Conservation (phyloP, 768 basidiomycete species). For the Pilatotrama ljubarskyi region DNA sequence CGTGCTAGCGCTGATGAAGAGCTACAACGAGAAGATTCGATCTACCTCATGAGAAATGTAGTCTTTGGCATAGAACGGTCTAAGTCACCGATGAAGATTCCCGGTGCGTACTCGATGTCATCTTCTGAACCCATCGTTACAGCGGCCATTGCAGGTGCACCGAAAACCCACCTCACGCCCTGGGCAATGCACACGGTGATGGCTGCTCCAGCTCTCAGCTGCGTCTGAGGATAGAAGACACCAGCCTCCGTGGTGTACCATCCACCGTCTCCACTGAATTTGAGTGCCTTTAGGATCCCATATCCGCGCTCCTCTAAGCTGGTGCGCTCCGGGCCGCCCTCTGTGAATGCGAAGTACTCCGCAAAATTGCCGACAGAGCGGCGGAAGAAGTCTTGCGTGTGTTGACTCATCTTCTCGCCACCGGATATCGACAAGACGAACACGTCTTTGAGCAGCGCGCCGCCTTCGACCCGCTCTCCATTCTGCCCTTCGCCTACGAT, state of each 20-base stretch:
- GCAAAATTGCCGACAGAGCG: background rate
- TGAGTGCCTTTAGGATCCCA: background rate
- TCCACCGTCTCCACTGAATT: background rate
- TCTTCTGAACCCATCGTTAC: background rate
- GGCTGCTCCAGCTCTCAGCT: background rate
- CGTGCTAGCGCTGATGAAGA: no score
- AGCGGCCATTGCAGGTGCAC: background rate
- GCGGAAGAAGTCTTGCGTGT: background rate
- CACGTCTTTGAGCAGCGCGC: slow-evolving; percentile 1
- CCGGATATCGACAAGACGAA: background rate
- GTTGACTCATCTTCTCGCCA: background rate
- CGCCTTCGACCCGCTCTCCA: background rate
- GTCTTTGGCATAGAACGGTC: background rate
- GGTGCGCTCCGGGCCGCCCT: background rate
- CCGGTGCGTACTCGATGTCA: background rate
- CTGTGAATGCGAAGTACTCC: background rate
- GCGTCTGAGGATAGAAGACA: background rate
- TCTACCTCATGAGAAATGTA: background rate
- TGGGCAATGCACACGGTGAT: background rate
- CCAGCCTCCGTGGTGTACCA: slow-evolving; percentile 2
- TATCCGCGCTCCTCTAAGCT: background rate
- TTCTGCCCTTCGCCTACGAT: background rate
- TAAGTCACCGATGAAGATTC: background rate
- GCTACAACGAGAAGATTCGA: background rate
- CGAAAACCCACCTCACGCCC: slow-evolving; percentile 5